Evolutionary conservation across 2,329 filamentous ascomycete genomes (phyloP).

Genomic region (Metarhizium guizhouense): DNA sequence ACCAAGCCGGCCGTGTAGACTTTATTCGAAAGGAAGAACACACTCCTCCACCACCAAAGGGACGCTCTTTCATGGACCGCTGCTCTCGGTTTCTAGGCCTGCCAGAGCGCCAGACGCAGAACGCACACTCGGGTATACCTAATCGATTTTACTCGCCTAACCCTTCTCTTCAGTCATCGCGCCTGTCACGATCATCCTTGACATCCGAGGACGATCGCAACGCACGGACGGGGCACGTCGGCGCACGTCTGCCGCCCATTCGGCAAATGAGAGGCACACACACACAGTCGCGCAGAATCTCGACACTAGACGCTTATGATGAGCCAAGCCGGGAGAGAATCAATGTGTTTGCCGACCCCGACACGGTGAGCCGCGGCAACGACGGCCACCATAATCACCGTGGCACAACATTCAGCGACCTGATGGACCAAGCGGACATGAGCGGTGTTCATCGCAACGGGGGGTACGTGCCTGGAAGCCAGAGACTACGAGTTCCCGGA

Average conservation of each 20-base stretch:
- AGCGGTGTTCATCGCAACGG: slow-evolving; percentile 31
- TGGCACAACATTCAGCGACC: slow-evolving; percentile 42
- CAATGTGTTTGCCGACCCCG: slow-evolving; percentile 16
- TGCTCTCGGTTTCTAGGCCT: neutral
- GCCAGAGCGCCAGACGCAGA: neutral
- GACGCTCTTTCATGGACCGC: neutral
- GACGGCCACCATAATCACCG: slow-evolving; percentile 10
- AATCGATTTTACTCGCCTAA: slow-evolving; percentile 27
- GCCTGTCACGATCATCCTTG: slow-evolving; percentile 10
- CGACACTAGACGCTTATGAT: slow-evolving; percentile 27
- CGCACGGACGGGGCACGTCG: slow-evolving; percentile 18
- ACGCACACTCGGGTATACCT: slow-evolving; percentile 21
- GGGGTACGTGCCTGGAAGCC: slow-evolving; percentile 21
- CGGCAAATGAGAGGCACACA: slow-evolving; percentile 27
- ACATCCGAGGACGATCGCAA: slow-evolving; percentile 17
- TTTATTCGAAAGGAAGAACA: too few relatives aligned
- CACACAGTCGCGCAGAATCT: slow-evolving; percentile 14
- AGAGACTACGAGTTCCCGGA: slow-evolving; percentile 20
- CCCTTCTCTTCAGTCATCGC: slow-evolving; percentile 14
- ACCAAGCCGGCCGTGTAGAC: too few relatives aligned
- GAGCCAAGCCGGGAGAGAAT: slow-evolving; percentile 41
- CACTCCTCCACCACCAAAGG: too few relatives aligned
- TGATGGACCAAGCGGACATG: slow-evolving; percentile 40
- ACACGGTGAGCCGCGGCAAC: slow-evolving; percentile 18
- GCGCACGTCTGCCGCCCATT: slow-evolving; percentile 24